phyloP scores from a whole-genome alignment of 2,329 filamentous ascomycete genomes.

The Neobulgaria alba region DNA sequence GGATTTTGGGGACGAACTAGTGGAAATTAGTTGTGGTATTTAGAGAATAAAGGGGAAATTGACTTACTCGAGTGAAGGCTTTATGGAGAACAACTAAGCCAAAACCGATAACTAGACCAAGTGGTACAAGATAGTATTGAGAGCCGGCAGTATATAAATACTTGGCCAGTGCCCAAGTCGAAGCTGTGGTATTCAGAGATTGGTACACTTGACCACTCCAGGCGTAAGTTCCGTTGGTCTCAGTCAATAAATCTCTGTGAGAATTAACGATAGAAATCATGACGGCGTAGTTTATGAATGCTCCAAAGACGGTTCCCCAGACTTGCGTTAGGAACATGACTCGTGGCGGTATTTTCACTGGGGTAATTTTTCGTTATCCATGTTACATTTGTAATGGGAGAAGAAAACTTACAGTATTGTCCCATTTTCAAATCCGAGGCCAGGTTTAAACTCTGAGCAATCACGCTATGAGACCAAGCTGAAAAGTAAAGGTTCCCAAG shows the following conservation, averaged over 20 bases:
- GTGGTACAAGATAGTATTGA: conserved; percentile 39
- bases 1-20: conserved; percentile 40
- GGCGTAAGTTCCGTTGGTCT: conserved; percentile 35
- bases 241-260: conserved; percentile 34
- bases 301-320: conserved; percentile 35
- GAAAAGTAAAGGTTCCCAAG: conserved; percentile 41
- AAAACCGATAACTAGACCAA: conserved; percentile 41
- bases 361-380: conserved; percentile 16
- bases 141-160: conserved; percentile 42
- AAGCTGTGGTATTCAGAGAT: conserved; percentile 36
- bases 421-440: conserved; percentile 49
- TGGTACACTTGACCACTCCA: conserved; percentile 43
- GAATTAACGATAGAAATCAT: conserved; percentile 37
- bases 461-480: conserved; percentile 50
- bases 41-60: background rate
- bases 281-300: conserved; percentile 38
- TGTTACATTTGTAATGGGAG: background rate
- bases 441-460: conserved; percentile 40
- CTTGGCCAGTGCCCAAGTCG: conserved; percentile 40
- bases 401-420: conserved; percentile 40
- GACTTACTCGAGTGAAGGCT: conserved; percentile 33
- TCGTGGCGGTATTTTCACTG: conserved; percentile 40
- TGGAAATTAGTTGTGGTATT: conserved; percentile 3
- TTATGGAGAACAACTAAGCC: conserved; percentile 37
- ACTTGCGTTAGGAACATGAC: conserved; percentile 38